Conservation (phyloP, 208 protist genomes). For the Leishmania braziliensis region DNA sequence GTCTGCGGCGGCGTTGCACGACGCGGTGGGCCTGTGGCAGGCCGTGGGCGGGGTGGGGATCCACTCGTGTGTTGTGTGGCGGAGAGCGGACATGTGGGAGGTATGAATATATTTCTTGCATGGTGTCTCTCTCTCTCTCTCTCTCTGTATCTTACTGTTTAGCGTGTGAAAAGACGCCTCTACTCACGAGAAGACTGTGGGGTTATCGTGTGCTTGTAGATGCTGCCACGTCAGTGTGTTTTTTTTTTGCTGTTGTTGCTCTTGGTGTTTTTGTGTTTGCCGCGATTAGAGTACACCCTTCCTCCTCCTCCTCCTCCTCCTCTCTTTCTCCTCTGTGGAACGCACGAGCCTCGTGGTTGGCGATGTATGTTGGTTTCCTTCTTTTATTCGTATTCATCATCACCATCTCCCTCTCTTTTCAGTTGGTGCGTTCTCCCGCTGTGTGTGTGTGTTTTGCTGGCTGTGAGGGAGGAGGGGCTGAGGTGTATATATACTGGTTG, state of each 20-base stretch:
- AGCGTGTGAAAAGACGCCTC: not conserved
- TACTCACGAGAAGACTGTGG: not conserved
- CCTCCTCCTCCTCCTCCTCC: not conserved
- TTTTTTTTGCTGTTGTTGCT: not conserved
- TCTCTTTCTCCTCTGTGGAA: not conserved
- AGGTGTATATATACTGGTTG: not conserved
- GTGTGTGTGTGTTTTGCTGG: not conserved
- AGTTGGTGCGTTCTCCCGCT: not conserved
- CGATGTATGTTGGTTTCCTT: not conserved
- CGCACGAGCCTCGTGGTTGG: not conserved
- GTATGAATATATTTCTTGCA: not conserved
- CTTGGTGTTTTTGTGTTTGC: not conserved
- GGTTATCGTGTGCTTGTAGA: not conserved
- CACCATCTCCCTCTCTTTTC: not conserved
- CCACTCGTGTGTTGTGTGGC: not conserved
- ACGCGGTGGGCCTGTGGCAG: too few species aligned
- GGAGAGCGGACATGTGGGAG: not conserved
- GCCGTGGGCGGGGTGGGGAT: too few species aligned
- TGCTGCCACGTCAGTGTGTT: not conserved
- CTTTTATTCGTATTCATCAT: constrained; percentile 10
- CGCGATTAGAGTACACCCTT: not conserved
- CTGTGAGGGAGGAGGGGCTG: not conserved
- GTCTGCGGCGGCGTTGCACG: too few species aligned
- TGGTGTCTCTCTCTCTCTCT: constrained; percentile 5
- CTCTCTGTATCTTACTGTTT: not conserved